Base-by-base conservation (phyloP, 1,284 basidiomycete species). In the Rugosomyces carneus region DNA sequence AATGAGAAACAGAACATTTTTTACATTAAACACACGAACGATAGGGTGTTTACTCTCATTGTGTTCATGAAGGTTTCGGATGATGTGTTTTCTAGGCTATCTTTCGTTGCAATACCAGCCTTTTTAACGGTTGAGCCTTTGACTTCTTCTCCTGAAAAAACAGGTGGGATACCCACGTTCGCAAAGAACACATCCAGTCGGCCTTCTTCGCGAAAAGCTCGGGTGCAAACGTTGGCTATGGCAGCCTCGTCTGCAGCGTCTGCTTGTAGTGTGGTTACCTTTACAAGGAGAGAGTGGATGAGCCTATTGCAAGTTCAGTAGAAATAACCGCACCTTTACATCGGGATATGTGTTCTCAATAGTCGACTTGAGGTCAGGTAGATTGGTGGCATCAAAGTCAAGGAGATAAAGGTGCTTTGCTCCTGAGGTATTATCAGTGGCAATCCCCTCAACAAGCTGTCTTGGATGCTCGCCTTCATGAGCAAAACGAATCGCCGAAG, bases 161-260 rank as follows among this genome's bases (percentile, higher is more conserved):
- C n/a, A 15, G 7, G 2, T n/a, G 40, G 35, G 15, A 23, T 13
- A 32, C 78, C 55, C 56, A 90, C 92, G 60, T 97, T 96, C 31
- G 93, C 93, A 60, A 93, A 96, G 73, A 94, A 96, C 53, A 95
- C 84, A 57, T 97, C 94, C 13, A 96, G 72, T 39, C 81, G 76
- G 1, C 91, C 91, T 58, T 93, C 83, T 52, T 96, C 92, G 32
- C 76, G 62, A 13, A 93, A 56, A 1, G 86, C 88, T 51, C 73
- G 80, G 49, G 85, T 69, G 64, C 92, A 89, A 1, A 93, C 60
- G 2, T 64, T 67, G 24, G 75, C 71, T 51, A 96, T 84, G 11
- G 83, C 75, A n/a, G 65, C 56, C 48, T 93, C 84, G 57, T 91
- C 82, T 10, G 92, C 82, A 5, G 92, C 92, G 60, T 97, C 93